Evolutionary conservation across 768 basidiomycete genomes (phyloP).

Genomic region (Pilatotrama ljubarskyi): DNA sequence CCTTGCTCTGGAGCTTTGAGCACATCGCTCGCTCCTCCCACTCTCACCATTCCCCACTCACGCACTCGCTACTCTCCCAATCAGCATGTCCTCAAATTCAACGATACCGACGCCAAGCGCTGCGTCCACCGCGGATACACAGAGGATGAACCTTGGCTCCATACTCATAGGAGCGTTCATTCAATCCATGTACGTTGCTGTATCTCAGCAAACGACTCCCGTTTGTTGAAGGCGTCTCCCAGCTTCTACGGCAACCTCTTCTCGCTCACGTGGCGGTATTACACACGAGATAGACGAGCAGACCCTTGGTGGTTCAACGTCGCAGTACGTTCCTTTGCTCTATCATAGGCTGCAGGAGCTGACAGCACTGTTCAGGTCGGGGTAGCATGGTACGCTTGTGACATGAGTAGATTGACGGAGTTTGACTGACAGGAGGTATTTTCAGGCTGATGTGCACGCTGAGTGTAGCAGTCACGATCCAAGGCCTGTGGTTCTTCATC

Average conservation of each 20-base stretch:
- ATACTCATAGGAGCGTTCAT: background rate
- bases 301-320: background rate
- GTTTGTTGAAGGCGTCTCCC: background rate
- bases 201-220: background rate
- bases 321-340: background rate
- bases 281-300: background rate
- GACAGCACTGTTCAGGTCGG: background rate
- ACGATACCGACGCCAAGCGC: background rate
- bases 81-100: too few species aligned
- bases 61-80: too few species aligned
- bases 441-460: background rate
- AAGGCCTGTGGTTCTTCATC: constrained; percentile 5
- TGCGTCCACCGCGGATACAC: background rate
- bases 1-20: too few species aligned
- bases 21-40: background rate
- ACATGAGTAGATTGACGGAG: background rate
- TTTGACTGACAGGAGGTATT: background rate
- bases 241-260: constrained; percentile 3
- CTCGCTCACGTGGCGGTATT: background rate
- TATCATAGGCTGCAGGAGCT: background rate
- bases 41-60: background rate
- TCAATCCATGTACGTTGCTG: background rate
- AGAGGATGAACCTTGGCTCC: background rate
- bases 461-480: background rate
- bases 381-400: background rate